phyloP scores from a whole-genome alignment of 306 rosid genomes.

The Castanea crenata region DNA sequence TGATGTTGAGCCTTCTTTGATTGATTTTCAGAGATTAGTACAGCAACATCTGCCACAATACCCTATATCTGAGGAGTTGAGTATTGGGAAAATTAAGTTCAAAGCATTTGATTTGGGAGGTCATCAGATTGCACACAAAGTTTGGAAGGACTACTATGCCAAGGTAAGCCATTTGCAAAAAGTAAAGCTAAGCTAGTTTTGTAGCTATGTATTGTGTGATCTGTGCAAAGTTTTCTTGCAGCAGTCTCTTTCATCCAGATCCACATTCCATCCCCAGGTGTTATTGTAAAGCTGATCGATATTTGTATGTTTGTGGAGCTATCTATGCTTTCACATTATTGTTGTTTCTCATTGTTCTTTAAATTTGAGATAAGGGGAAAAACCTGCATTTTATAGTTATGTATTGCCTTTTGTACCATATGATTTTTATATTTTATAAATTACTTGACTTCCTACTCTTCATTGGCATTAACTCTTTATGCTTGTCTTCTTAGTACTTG shows the following conservation, averaged over 20 bases:
- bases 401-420: background rate
- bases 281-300: background rate
- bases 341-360: background rate
- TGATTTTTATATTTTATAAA: background rate
- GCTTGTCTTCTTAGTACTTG: background rate
- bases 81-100: constrained; percentile 41
- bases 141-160: constrained; percentile 47
- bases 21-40: constrained; percentile 33
- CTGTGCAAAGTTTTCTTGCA: background rate
- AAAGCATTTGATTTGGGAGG: constrained; percentile 49
- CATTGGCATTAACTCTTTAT: background rate
- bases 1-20: constrained; percentile 8
- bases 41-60: constrained; percentile 43
- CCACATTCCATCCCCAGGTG: background rate
- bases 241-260: background rate
- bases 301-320: background rate
- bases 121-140: constrained; percentile 45
- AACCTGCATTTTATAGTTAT: background rate
- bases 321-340: background rate
- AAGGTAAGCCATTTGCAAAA: constrained; percentile 19
- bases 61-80: constrained; percentile 50
- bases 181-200: background rate
- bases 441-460: background rate
- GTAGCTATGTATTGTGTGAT: background rate
- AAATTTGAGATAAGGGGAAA: background rate